Evolutionary conservation across 176 grass and related monocot genomes (phyloP), one percentile per base, ranked within the genome.

Genomic region (Pontederia crassipes): DNA sequence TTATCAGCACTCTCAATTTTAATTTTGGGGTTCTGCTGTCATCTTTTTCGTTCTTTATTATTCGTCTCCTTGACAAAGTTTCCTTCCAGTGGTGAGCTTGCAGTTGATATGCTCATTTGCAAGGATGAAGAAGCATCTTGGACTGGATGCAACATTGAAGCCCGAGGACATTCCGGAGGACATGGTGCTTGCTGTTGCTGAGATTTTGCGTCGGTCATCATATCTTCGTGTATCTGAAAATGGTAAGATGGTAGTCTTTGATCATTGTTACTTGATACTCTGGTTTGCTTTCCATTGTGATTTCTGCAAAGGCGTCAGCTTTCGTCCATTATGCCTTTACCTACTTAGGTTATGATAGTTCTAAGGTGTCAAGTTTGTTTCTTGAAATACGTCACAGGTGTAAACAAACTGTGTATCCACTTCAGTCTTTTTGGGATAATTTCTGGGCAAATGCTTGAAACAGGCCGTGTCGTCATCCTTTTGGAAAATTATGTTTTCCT

Each of bases 21-120:
- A 27, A n/a, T 4, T 5, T 51, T 49, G 20, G 32, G 15, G 12
- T 16, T 9, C 16, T 15, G 40, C 46, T 67, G 52, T 48, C 10
- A 11, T 8, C 20, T 47, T 82, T 76, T 9, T 48, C 66, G 14
- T 40, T 75, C 32, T 46, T 14, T 45, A 45, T 61, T 26, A 4
- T 8, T 13, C 9, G 17, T 46, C 8, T 57, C 32, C 32, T 40
- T 40, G 32, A 40, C 32, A 12, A 11, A 11, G 45, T 49, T 9
- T 9, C 17, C 8, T 65, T n/a, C 11, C 74, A 98, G 93, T 88
- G 87, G 87, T 92, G 54, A 92, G 81, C 76, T 83, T 98, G 84
- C 79, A 84, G 49, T 72, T 98, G 67, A 83, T 98, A 52, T 98
- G 87, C 51, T 92, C 79, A 51, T 98, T 98, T 66, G 53, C 79